Percentiles rank a stretch among this genome's conserved stretches.
Conservation (phyloP, 305 asterid genomes). For the Fraxinus albicans region DNA sequence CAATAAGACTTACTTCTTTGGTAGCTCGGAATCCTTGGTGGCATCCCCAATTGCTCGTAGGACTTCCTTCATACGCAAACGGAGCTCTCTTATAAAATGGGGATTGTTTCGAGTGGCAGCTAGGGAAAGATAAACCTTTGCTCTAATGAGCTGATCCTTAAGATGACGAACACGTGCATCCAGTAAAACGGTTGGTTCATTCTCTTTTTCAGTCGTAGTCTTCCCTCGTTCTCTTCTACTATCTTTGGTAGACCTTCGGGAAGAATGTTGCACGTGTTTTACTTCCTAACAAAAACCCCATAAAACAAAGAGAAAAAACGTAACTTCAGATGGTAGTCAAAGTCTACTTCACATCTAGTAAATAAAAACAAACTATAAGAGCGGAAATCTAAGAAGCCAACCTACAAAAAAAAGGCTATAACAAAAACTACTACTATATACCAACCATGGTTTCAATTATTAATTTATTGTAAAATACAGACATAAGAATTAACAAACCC, state of each 20-base stretch:
- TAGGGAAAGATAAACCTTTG: constrained; percentile 65
- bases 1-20: constrained; percentile 51
- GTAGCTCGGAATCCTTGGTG: constrained; percentile 63
- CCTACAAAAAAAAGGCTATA: not conserved
- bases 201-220: constrained; percentile 40
- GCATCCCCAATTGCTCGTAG: constrained; percentile 66
- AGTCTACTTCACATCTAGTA: not conserved
- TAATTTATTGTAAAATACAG: not conserved
- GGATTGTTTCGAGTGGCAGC: constrained; percentile 58
- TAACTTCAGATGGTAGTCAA: not conserved
- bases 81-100: constrained; percentile 67
- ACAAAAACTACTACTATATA: not conserved
- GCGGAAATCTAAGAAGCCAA: not conserved
- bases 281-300: constrained; percentile 35
- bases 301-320: constrained; percentile 1
- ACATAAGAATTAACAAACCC: not conserved
- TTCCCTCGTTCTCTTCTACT: constrained; percentile 32
- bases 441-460: not conserved
- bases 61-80: constrained; percentile 70
- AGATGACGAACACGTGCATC: constrained; percentile 63
- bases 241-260: constrained; percentile 31
- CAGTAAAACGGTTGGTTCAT: constrained; percentile 30
- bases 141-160: constrained; percentile 72
- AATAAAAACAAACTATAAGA: not conserved
- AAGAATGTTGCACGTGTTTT: constrained; percentile 31